Base-by-base conservation (phyloP, 768 basidiomycete species). In the Tylopilus felleus region DNA sequence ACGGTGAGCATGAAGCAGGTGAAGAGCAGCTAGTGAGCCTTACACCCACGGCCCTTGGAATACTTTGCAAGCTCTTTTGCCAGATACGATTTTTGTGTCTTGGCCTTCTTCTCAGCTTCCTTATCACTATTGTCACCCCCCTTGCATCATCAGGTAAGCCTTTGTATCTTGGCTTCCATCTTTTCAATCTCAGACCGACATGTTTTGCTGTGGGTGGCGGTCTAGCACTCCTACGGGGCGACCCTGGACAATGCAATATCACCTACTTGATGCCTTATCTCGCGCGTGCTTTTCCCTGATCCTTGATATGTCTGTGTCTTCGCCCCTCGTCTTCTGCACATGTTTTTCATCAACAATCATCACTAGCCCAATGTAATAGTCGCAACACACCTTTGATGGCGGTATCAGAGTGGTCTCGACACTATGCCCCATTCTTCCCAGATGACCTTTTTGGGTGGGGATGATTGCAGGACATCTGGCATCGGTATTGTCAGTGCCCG, bases 41-140 rank as follows among this genome's bases (percentile, higher is more conserved):
- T n/a, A n/a, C n/a, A n/a, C 14, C 80, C 87, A 22, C 80, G 80
- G 5, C 77, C 79, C 56, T 86, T 88, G 27, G 84, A 67, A 65
- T 96, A 96, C 66, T 86, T 90, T 5, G 88, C 80, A 28, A 93
- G 76, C 66, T 93, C 92, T 65, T 93, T 85, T 57, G 85, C 83
- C 16, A 95, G 74, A 46, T 85, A 82, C 0, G 91, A 93, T 56
- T 82, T 81, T n/a, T 60, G 56, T 55, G 84, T 85, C 50, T 73
- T 68, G 51, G 83, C 84, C 69, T 84, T 85, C 61, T 71, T 71
- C 60, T 75, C 82, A 57, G 65, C 77, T 16, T 70, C 77, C 41
- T 90, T 87, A 27, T 87, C 88, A 61, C 88, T 87, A 40, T 80
- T 84, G 23, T 77, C 78, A 14, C 75, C 75, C 10, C 77, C 75